Percentiles rank a stretch among this genome's conserved stretches.
Conservation (phyloP, 106 monocot species). For the Phalaenopsis aphrodite region DNA sequence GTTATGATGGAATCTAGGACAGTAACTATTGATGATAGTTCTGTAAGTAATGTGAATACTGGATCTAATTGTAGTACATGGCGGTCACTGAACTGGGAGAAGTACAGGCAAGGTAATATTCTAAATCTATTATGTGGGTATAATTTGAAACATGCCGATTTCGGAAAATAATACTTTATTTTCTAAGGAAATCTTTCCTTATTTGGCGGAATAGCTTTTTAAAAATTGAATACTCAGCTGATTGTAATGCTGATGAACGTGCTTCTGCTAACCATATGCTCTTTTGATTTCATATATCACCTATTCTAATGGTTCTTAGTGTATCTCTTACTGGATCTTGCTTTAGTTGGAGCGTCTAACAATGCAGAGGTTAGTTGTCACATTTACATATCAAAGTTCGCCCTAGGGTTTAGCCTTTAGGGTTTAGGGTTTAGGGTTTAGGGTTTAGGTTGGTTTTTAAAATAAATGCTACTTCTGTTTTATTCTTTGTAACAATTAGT, state of each 20-base stretch:
- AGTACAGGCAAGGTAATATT: constrained; percentile 5
- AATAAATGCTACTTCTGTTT: no score
- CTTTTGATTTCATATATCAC: neutral
- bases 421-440: no score
- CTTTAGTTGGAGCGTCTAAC: neutral
- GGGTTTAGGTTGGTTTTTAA: no score
- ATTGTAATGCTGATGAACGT: neutral
- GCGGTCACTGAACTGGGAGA: neutral
- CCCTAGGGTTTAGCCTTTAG: no score
- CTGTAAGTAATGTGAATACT: constrained; percentile 9
- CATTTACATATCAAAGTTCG: no score
- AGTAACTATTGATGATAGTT: constrained; percentile 16
- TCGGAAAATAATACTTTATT: neutral
- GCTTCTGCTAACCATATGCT: neutral
- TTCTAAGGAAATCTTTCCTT: neutral
- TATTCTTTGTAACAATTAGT: no score
- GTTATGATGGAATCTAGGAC: constrained; percentile 11
- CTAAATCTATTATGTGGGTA: neutral
- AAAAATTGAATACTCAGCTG: neutral
- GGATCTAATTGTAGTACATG: constrained; percentile 10
- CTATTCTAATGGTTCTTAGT: neutral
- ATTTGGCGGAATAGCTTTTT: neutral
- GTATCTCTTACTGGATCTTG: neutral
- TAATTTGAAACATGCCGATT: neutral
- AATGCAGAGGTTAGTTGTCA: no score